Base-by-base conservation (phyloP, 2,329 filamentous ascomycete genomes). In the Metarhizium robertsii region DNA sequence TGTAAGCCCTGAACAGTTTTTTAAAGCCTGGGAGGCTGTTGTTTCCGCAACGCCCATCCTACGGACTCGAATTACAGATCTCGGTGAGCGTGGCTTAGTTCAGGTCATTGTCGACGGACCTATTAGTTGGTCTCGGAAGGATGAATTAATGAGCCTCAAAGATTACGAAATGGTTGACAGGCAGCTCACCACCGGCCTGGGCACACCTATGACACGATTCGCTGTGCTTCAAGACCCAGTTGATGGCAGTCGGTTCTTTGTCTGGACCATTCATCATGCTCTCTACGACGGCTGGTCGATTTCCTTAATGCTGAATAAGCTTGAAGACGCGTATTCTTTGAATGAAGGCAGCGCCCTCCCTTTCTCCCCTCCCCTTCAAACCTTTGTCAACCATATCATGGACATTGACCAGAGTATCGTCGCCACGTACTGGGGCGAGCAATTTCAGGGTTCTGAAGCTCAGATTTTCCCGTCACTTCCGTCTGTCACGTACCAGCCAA, bases 261-360 rank as follows among this genome's bases (percentile, higher is more conserved):
- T 47, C 65, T 77, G 75, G 59, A 75, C 75, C 0, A 73, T 79
- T 61, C 78, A 80, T 56, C 78, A 80, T 58, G 73, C 73, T 13
- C 63, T 79, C 0, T 81, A 80, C 55, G 78, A 81, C 53, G 78
- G 77, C 16, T 79, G 77, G 77, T 76, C 72, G 1, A 73, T 78
- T 70, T 70, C 72, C 5, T 62, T 77, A 4, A 63, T 77, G 2
- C 67, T 77, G 36, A 71, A 74, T 25, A 69, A 72, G 50, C 67
- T 76, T 49, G 73, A 75, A 56, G 64, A 63, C 14, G 70, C 69
- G 3, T 75, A 72, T 48, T 2, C 2, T 40, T 13, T 16, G 38
- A 65, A 68, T 0, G 69, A 68, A 32, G 46, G 14, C 13, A 10
- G 34, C 8, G 6, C 2, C 2, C 10, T 53, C 14, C n/a, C 50